Conservation (phyloP, 2,329 filamentous ascomycete genomes). For the Ophiostoma sp. region DNA sequence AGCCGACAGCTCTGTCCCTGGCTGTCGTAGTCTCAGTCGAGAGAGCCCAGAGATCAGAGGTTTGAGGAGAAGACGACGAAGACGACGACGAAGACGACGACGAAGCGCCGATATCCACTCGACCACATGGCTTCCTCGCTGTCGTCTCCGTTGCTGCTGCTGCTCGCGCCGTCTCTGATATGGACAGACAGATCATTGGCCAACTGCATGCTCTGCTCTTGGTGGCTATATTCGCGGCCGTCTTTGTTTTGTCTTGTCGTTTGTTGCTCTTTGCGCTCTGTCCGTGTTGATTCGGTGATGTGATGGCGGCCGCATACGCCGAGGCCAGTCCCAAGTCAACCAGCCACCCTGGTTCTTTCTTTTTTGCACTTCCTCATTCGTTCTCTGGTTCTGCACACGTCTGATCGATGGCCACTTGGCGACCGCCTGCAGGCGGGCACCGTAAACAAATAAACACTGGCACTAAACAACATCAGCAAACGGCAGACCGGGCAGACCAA, state of each 20-base stretch:
- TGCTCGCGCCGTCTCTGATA: background rate
- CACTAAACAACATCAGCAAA: background rate
- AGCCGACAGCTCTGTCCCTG: too few species aligned
- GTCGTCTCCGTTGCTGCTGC: background rate
- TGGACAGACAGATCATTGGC: background rate
- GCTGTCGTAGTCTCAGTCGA: too few species aligned
- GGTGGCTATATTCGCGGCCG: background rate
- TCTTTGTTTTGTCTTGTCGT: background rate
- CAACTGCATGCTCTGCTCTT: background rate
- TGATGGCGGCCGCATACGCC: conserved; percentile 13
- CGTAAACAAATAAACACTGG: background rate
- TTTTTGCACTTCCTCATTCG: background rate
- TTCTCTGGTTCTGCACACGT: background rate
- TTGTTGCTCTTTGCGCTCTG: background rate
- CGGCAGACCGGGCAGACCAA: background rate
- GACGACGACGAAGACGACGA: too few species aligned
- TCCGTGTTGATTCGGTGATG: conserved; percentile 4
- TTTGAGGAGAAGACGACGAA: too few species aligned
- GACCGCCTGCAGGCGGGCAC: background rate
- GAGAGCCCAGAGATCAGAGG: too few species aligned
- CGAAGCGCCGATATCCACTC: too few species aligned
- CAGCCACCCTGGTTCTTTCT: background rate
- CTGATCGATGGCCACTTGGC: background rate
- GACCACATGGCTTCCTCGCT: background rate
- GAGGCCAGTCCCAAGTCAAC: background rate